Conservation (phyloP, 2,329 filamentous ascomycete species). For the Apiospora hydei region DNA sequence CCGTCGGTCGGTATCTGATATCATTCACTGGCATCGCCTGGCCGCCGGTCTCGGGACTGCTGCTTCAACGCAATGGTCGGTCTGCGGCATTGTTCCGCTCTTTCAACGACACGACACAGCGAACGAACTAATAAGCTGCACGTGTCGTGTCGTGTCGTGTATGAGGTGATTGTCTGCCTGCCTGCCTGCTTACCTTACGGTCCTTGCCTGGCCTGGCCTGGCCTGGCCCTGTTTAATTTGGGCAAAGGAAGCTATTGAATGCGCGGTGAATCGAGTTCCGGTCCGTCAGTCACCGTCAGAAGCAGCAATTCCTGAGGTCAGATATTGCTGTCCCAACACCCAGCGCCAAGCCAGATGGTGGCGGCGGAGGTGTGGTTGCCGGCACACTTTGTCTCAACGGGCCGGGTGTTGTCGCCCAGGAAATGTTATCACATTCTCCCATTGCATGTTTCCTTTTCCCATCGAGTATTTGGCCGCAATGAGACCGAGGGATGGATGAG, state of each 20-base stretch:
- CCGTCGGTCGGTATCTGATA: not conserved
- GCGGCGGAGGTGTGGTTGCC: constrained; percentile 12
- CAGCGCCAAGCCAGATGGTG: constrained; percentile 3
- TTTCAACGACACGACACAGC: not conserved
- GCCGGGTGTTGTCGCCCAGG: not conserved
- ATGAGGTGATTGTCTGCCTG: not conserved
- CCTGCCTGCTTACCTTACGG: not conserved
- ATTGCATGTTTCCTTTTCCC: not conserved
- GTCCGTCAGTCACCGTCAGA: not conserved
- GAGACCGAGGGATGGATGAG: constrained; percentile 16
- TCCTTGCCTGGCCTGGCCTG: not conserved
- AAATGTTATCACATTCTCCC: not conserved
- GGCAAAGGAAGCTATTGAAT: not conserved
- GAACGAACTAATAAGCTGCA: not conserved
- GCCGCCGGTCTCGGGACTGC: not conserved
- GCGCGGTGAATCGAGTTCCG: not conserved
- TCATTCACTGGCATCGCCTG: not conserved
- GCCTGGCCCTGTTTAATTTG: not conserved
- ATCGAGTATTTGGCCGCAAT: constrained; percentile 24
- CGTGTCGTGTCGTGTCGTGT: not conserved
- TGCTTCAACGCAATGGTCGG: not conserved
- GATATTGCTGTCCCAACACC: constrained; percentile 8
- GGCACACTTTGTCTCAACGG: constrained; percentile 19
- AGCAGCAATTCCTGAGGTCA: not conserved
- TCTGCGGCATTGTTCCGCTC: not conserved